Base-by-base conservation (phyloP, 495 filamentous ascomycete genomes). In the Penicillium steckii region DNA sequence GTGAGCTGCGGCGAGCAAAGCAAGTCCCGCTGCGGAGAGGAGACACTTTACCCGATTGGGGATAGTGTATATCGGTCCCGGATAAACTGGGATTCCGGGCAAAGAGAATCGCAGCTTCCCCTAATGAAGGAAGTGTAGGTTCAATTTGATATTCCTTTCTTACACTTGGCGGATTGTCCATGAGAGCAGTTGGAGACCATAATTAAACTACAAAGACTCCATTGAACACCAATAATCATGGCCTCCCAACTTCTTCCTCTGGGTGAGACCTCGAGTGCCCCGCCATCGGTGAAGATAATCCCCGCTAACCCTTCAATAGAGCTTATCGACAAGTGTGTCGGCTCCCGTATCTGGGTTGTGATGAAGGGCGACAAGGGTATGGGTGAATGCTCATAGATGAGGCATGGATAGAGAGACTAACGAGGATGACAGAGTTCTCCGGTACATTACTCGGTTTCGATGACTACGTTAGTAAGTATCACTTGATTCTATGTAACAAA, bases 361-460 rank as follows among this genome's bases (percentile, higher is more conserved):
- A 97, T 97, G 94, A 97, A 97, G 74, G 90, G 91, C 54, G 94
- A 97, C 70, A 97, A 97, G 78, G 94, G 94, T 87, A 67, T 57
- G 61, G 33, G 8, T 19, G 4, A n/a, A 8, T 42, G 12, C 8
- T 13, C 3, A 8, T 17, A 15, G 10, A 19, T 19, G 8, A 44
- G 15, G 3, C 13, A 9, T 12, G 38, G 18, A 10, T 19, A 15
- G 19, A 18, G 23, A 47, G 15, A 13, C 30, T 2, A 41, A 22
- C 17, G 22, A 13, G 33, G 27, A 10, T 27, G 23, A 3, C 57
- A 97, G 94, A 98, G 67, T 97, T 97, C 74, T 85, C 88, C 47
- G 94, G 94, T 33, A 97, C 90, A 5, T 76, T 98, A 19, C 80
- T 96, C 27, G 94, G 94, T 2, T 98, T 97, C 61, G 94, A 98